Evolutionary conservation across 1,284 basidiomycete species (phyloP).

Genomic region (Marasmius sp.): DNA sequence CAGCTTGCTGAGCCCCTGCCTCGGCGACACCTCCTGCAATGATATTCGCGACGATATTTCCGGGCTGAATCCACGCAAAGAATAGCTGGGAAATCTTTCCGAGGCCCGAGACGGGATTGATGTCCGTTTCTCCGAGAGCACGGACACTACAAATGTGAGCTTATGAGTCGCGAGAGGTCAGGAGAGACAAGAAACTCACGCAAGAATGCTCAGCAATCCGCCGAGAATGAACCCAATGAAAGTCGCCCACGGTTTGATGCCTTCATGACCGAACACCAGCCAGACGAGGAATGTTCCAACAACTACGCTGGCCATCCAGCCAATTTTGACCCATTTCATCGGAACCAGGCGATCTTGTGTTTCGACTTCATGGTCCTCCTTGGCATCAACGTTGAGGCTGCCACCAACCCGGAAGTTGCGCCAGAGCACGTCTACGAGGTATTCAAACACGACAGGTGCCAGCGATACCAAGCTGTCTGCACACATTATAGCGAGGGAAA

Average conservation of each 20-base stretch:
- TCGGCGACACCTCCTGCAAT: conserved; percentile 96
- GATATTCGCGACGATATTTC: conserved; percentile 93
- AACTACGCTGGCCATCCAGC: conserved; percentile 63
- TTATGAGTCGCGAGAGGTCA: background rate
- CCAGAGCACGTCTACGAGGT: conserved; percentile 41
- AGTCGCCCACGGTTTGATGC: conserved; percentile 94
- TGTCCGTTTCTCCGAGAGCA: conserved; percentile 89
- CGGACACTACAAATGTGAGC: conserved; percentile 59
- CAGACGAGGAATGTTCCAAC: conserved; percentile 82
- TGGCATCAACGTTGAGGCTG: conserved; percentile 15
- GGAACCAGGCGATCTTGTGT: conserved; percentile 83
- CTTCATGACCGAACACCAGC: conserved; percentile 84
- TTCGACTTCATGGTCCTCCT: conserved; percentile 73
- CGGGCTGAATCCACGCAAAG: conserved; percentile 93
- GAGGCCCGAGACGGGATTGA: conserved; percentile 92
- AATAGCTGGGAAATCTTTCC: conserved; percentile 94
- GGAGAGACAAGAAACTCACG: conserved; percentile 46
- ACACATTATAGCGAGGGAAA: conserved; percentile 92
- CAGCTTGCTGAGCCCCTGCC: conserved; percentile 94
- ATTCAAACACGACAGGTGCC: conserved; percentile 65
- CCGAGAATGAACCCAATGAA: conserved; percentile 83
- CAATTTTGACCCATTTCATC: conserved; percentile 71
- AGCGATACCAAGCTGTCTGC: conserved; percentile 88
- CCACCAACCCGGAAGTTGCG: conserved; percentile 20
- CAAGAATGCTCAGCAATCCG: conserved; percentile 82